Conservation (phyloP, 2,329 filamentous ascomycete genomes). For the Paraphoma sp. region DNA sequence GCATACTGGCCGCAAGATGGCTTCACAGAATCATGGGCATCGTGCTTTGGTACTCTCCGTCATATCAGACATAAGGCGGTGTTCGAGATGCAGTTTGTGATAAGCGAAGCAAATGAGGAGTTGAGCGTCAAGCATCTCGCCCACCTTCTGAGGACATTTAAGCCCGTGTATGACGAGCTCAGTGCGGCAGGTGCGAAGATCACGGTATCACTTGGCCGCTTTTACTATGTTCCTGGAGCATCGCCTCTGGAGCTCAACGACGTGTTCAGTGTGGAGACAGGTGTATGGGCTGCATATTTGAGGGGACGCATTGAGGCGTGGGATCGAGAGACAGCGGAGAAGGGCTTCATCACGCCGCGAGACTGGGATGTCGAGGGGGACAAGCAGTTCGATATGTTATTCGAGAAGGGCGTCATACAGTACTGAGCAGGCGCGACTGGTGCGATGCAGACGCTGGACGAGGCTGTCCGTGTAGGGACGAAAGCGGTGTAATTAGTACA, state of each 20-base stretch:
- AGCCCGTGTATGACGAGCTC: background rate
- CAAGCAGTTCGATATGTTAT: background rate
- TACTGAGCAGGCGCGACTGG: background rate
- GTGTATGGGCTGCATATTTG: background rate
- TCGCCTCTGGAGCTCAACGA: background rate
- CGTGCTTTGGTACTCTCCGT: background rate
- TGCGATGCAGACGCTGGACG: background rate
- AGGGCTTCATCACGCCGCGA: background rate
- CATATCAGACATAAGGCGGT: background rate
- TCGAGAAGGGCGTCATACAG: background rate
- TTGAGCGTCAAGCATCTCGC: background rate
- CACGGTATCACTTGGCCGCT: background rate
- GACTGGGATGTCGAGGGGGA: background rate
- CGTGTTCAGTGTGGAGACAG: background rate
- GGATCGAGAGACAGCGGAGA: background rate
- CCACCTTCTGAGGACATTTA: background rate
- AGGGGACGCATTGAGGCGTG: background rate
- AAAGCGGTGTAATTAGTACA: background rate
- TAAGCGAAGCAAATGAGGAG: background rate
- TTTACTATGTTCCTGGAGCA: background rate
- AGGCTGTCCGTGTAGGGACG: background rate
- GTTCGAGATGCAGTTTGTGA: background rate
- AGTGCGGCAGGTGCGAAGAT: background rate
- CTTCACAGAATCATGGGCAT: background rate
- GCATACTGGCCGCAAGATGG: background rate